Base-by-base conservation (phyloP, 1,284 basidiomycete genomes). In the Austroboletus novae-zelandiae region DNA sequence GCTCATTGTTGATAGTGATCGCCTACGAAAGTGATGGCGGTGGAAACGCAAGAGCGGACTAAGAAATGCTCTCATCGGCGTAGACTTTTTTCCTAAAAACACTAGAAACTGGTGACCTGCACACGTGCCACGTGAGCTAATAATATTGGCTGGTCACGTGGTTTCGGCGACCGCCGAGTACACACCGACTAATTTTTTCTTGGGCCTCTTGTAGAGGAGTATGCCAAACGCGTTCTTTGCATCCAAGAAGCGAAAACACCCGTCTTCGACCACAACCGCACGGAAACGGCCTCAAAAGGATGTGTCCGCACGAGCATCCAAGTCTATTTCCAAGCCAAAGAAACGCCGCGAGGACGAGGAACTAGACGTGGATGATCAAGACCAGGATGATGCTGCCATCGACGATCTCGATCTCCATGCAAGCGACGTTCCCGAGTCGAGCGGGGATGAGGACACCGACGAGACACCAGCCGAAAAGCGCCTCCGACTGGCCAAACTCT, bases 401-500 rank as follows among this genome's bases (percentile, higher is more conserved):
- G 90, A 92, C 60, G 86, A 89, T 66, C 77, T 94, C 75, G 89
- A 94, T 64, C 71, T 94, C 51, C 73, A 81, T 40, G 80, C 72
- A 18, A 84, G 86, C 47, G 75, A 78, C 2, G 81, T 81, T 53
- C 72, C 71, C 17, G 76, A 74, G 23, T 78, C 76, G 41, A 87
- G 84, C 61, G 84, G 77, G 6, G 91, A 93, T 45, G 92, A 94
- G 61, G 85, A 92, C 57, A 81, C 86, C 54, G 79, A 87, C 58
- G 93, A 99, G 75, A 98, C 95, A 1, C 93, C 94, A 0, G 94
- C 94, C 0, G 87, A 96, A 76, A 98, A 99, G 70, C 75, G 96
- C 51, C 76, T 99, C 11, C 74, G 97, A 51, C 73, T 99, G 25
- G 95, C 96, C 4, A 89, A 93, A 67, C 72, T 95, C 57, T 98